Conservation (phyloP, 345 rosid genomes). For the Linum lewisii region DNA sequence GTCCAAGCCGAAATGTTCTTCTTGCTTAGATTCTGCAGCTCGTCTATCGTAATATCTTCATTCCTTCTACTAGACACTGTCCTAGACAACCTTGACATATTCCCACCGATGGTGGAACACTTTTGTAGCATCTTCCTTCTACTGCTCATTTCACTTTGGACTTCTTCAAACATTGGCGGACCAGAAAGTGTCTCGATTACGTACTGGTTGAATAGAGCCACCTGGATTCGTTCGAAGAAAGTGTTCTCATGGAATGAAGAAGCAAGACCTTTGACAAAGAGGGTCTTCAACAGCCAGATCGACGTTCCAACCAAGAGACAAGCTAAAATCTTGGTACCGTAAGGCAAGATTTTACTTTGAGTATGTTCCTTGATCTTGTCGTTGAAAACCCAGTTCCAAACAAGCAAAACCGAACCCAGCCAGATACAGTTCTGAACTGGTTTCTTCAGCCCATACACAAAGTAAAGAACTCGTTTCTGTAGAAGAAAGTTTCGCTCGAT, state of each 20-base stretch:
- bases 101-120: conserved; percentile 10
- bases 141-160: neutral
- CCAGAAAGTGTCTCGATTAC: conserved; percentile 30
- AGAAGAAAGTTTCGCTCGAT: conserved; percentile 30
- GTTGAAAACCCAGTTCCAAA: conserved; percentile 26
- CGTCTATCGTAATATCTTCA: conserved; percentile 22
- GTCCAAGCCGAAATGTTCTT: conserved; percentile 36
- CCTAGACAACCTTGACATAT: conserved; percentile 6
- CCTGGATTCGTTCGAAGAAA: conserved; percentile 47
- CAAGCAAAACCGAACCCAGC: conserved; percentile 32
- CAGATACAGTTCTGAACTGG: conserved; percentile 35
- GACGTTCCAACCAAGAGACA: conserved; percentile 33
- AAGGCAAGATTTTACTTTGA: conserved; percentile 26
- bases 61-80: conserved; percentile 14
- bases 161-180: conserved; percentile 19
- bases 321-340: conserved; percentile 29
- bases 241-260: conserved; percentile 36
- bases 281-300: conserved; percentile 40
- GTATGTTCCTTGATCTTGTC: conserved; percentile 22
- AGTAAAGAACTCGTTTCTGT: conserved; percentile 38
- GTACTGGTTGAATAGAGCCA: conserved; percentile 37
- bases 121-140: conserved; percentile 3
- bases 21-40: conserved; percentile 29
- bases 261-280: conserved; percentile 41
- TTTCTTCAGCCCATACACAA: conserved; percentile 40